Base-by-base conservation (phyloP, 1,284 basidiomycete genomes). In the Cystobasidium sp. region DNA sequence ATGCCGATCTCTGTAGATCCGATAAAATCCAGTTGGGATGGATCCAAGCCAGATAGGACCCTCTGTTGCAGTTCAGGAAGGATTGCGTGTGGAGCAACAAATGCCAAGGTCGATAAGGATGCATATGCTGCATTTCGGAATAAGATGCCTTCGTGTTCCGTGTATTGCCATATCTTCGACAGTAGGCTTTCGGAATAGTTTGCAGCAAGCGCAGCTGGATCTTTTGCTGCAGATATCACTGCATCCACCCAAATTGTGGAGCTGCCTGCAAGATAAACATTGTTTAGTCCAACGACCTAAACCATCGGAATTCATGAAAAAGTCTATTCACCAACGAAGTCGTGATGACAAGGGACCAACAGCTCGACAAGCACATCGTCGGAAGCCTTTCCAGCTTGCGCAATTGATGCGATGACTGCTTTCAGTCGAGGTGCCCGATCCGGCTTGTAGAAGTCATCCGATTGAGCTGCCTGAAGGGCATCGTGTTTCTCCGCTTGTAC, bases 1-100 rank as follows among this genome's bases (percentile, higher is more conserved):
- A 96, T 89, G 6, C 88, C 91, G 41, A 92, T 82, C 72, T 96
- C 93, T 14, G 86, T 85, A 9, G 89, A 85, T 0, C 89, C 89
- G 72, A 97, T 83, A 18, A 88, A 84, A 18, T 88, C 86, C 64
- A 94, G 83, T 8, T 83, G 81, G 0, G 81, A 77, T 0, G 88
- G 85, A 76, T 89, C 84, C 41, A 97, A 85, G 79, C 93, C 90
- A 0, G 81, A 79, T 18, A 84, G 83, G 4, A 94, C 82, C 76
- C 90, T 89, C 2, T 87, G 85, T 52, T 93, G 82, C n/a, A 94
- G 81, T 20, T 86, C 86, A 0, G 90, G 88, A 2, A 96, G 83
- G 7, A 90, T 87, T 0, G 84, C 79, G 0, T 86, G 83, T 0
- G 94, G 91, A 0, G 90, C 87, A 20, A 97, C 87, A 78, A 97